Percentiles rank a stretch among this genome's conserved stretches.
These are phyloP conservation scores for Talaromyces atroroseus DNA, from an alignment of 2,329 filamentous ascomycete species.

Conservation along the genomic window DNA sequence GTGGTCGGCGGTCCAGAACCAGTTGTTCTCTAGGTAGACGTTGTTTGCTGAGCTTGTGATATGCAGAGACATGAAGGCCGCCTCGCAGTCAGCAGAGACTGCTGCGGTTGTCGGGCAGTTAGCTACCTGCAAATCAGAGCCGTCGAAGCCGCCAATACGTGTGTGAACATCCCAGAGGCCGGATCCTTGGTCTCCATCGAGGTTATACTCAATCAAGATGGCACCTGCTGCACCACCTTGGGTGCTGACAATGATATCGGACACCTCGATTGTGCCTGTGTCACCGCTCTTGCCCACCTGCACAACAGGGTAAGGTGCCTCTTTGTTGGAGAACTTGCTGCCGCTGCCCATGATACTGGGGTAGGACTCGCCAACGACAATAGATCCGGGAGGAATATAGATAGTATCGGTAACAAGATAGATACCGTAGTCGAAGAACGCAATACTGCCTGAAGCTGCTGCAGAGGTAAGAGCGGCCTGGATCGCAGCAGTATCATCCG, in stretches of 20 bases:
- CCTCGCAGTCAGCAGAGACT: slow-evolving; percentile 30
- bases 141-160: slow-evolving; percentile 48
- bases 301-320: slow-evolving; percentile 58
- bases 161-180: slow-evolving; percentile 56
- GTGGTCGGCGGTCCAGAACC: slow-evolving; percentile 52
- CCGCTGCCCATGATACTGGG: slow-evolving; percentile 55
- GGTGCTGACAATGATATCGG: slow-evolving; percentile 66
- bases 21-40: slow-evolving; percentile 48
- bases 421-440: slow-evolving; percentile 54
- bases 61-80: slow-evolving; percentile 34
- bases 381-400: slow-evolving; percentile 44
- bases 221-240: slow-evolving; percentile 63
- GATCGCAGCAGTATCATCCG: slow-evolving; percentile 57
- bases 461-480: slow-evolving; percentile 53
- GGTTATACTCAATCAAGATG: slow-evolving; percentile 67
- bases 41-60: slow-evolving; percentile 28
- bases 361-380: slow-evolving; percentile 53
- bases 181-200: slow-evolving; percentile 44
- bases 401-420: slow-evolving; percentile 48
- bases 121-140: slow-evolving; percentile 40
- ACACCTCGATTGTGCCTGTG: slow-evolving; percentile 61
- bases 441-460: slow-evolving; percentile 43
- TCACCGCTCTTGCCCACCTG: slow-evolving; percentile 62
- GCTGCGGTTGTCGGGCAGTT: slow-evolving; percentile 41
- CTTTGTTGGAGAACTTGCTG: slow-evolving; percentile 51